Base-by-base conservation (phyloP, 2,329 filamentous ascomycete species). In the Pseudocercospora vitis region DNA sequence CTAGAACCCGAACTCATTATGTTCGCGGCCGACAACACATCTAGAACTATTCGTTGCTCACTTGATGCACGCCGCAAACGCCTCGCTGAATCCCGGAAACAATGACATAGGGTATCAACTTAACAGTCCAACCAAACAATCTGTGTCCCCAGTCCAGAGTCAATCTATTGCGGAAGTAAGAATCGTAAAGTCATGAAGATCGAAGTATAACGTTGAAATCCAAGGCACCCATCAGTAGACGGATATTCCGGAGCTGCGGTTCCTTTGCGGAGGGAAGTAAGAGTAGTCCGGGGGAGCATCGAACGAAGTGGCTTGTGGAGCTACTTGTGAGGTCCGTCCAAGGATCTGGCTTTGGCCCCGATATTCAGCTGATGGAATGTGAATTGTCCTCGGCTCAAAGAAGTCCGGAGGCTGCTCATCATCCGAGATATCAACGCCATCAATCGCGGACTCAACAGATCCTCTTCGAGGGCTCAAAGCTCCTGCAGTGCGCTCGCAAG, bases 361-460 rank as follows among this genome's bases (percentile, higher is more conserved):
- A 14, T 61, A 63, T n/a, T 56, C 42, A 3, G 45, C 56, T 11
- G 52, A 40, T 6, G 71, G 68, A 6, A 68, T 66, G n/a, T 65
- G 63, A 14, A 73, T 55, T 26, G 67, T 71, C 14, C 73, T 62
- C 1, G 71, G 65, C 6, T 61, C 57, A 52, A 74, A 73, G 52
- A 72, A 62, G 29, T 67, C 68, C 5, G 56, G 50, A 4, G 59
- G 52, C 5, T 62, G 53, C 7, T 67, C 64, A 39, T 39, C 35
- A 3, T 63, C 68, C 18, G 63, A 63, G 28, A 60, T 48, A 7
- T 62, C 60, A 57, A 65, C 51, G 53, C 63, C 48, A 9, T 35
- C 33, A 59, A 62, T 51, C 2, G 42, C 29, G 12, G 55, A 54
- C 2, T 53, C 55, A 7, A 57, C 46, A 7, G 57, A 63, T 23